Evolutionary conservation across 768 basidiomycete genomes (phyloP).

Genomic region (Mrakia blollopis): DNA sequence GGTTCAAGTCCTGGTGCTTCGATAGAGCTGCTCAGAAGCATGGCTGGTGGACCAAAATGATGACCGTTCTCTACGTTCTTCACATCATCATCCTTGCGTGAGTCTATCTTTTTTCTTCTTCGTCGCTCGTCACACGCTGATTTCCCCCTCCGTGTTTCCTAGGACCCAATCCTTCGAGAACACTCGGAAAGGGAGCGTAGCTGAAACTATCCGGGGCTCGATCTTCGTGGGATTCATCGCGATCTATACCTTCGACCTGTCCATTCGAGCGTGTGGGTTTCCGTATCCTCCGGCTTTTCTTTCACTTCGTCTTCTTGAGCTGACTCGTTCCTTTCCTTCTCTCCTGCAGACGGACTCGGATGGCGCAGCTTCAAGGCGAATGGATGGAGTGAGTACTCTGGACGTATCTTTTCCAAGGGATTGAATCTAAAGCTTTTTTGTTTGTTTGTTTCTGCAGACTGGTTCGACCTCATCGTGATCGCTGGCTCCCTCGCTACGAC

Average conservation of each 20-base stretch:
- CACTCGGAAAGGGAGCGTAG: not conserved
- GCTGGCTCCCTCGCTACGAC: constrained; percentile 79
- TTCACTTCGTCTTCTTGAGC: not conserved
- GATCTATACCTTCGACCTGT: constrained; percentile 70
- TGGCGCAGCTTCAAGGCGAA: constrained; percentile 77
- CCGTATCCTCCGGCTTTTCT: not conserved
- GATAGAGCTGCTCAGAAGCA: constrained; percentile 85
- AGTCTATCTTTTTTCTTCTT: not conserved
- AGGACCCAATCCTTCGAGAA: constrained; percentile 35
- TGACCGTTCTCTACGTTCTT: constrained; percentile 71
- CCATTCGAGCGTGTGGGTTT: constrained; percentile 57
- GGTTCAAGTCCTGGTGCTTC: constrained; percentile 76
- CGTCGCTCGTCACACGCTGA: not conserved
- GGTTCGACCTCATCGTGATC: constrained; percentile 79
- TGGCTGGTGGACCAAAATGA: constrained; percentile 80
- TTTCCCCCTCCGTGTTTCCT: too few species aligned
- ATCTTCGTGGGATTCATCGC: constrained; percentile 70
- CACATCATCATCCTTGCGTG: constrained; percentile 78
- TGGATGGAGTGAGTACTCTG: constrained; percentile 60
- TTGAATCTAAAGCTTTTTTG: not conserved
- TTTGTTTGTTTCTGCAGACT: constrained; percentile 42
- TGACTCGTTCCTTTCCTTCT: not conserved
- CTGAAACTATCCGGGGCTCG: constrained; percentile 43
- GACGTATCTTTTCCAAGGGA: not conserved
- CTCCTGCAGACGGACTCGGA: constrained; percentile 67